phyloP scores from a whole-genome alignment of 2,329 filamentous ascomycete genomes.

The Botryotinia calthae region DNA sequence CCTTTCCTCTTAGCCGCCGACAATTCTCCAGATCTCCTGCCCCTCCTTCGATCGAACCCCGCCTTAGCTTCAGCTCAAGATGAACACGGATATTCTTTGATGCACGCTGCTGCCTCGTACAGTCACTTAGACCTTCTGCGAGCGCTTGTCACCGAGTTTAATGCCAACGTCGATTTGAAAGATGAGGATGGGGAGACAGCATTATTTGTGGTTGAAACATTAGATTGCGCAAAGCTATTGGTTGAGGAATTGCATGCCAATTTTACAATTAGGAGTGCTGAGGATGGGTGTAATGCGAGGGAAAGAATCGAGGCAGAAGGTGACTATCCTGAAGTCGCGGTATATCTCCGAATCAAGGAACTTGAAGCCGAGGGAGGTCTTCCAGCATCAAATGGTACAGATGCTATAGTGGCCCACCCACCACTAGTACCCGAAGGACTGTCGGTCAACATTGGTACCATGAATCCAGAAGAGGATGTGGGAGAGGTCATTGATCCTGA shows the following conservation, averaged over 20 bases:
- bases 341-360: conserved; percentile 57
- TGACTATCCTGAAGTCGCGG: conserved; percentile 72
- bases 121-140: conserved; percentile 79
- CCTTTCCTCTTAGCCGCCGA: conserved; percentile 78
- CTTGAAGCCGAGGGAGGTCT: conserved; percentile 26
- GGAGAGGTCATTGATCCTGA: conserved; percentile 73
- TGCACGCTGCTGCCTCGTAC: conserved; percentile 93
- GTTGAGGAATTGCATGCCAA: conserved; percentile 81
- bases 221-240: conserved; percentile 73
- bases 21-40: conserved; percentile 69
- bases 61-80: conserved; percentile 79
- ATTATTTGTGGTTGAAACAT: conserved; percentile 86
- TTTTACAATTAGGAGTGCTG: conserved; percentile 60
- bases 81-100: conserved; percentile 86
- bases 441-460: conserved; percentile 72
- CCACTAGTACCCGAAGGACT: conserved; percentile 73
- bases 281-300: conserved; percentile 69
- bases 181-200: conserved; percentile 94
- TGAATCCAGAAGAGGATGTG: conserved; percentile 61
- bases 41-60: conserved; percentile 71
- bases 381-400: not conserved
- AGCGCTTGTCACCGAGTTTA: conserved; percentile 69
- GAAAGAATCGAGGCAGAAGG: conserved; percentile 78
- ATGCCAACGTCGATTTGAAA: conserved; percentile 74
- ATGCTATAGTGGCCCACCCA: conserved; percentile 39